Percentiles rank a stretch among this genome's conserved stretches.
These are phyloP conservation scores for Vigna radiata DNA, from an alignment of 306 rosid genomes.

Conservation along the genomic window DNA sequence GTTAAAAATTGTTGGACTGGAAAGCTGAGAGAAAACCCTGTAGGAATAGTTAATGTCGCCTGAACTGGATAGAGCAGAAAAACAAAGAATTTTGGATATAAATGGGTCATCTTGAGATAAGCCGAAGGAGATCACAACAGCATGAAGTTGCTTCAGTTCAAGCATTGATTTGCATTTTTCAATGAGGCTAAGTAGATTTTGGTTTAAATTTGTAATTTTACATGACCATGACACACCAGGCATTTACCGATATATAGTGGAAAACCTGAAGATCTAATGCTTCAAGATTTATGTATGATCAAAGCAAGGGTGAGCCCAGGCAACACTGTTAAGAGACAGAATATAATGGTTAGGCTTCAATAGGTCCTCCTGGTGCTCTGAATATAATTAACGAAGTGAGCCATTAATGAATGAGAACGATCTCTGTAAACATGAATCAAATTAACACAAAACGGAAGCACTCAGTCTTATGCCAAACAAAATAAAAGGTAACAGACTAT, in stretches of 20 bases:
- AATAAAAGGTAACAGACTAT: not conserved
- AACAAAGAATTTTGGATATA: constrained; percentile 56
- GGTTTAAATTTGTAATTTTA: constrained; percentile 43
- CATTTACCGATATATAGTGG: constrained; percentile 46
- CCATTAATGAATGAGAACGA: not conserved
- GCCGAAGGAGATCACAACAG: constrained; percentile 61
- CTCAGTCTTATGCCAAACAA: constrained; percentile 4
- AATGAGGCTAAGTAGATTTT: constrained; percentile 48
- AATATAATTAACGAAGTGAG: not conserved
- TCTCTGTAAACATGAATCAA: constrained; percentile 6
- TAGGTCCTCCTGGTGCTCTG: not conserved
- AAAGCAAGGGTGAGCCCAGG: constrained; percentile 31
- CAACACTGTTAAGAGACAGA: constrained; percentile 31
- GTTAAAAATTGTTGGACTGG: constrained; percentile 57
- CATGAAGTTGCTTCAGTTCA: constrained; percentile 70
- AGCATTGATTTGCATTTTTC: constrained; percentile 67
- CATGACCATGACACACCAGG: constrained; percentile 42
- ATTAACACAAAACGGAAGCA: constrained; percentile 18
- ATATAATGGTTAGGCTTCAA: constrained; percentile 8
- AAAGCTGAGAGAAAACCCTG: constrained; percentile 60
- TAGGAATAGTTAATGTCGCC: constrained; percentile 62
- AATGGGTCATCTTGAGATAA: constrained; percentile 57
- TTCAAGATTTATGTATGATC: constrained; percentile 30
- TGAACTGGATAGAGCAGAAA: constrained; percentile 59
- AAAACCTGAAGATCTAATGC: constrained; percentile 20